Evolutionary conservation across 2,329 filamentous ascomycete genomes (phyloP), one percentile per base, ranked within the genome.

Genomic region (Colletotrichum nymphaeae): DNA sequence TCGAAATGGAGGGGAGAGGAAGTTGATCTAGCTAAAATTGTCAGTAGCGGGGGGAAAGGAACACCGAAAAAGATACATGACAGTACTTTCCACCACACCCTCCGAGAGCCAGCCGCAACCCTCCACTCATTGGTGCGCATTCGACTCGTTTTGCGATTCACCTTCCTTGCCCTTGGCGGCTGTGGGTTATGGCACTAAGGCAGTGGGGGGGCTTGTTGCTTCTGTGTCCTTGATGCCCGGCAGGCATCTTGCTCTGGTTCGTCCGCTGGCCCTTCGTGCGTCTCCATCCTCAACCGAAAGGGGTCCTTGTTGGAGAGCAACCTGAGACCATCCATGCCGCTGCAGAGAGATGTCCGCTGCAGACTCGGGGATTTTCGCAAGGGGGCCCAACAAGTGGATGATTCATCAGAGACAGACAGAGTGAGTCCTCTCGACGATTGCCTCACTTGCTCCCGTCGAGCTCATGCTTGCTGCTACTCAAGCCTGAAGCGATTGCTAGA

Each of bases 41-140:
- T 30, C 55, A 30, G 37, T 69, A 69, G 67, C 52, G 52, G 59
- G 53, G 28, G 37, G 22, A 37, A 12, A 16, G 11, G 56, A 56
- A 16, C 19, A 30, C 26, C 67, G 22, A 26, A n/a, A 14, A 32
- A 24, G 26, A 53, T 73, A 73, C 67, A 32, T 62, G 22, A 46
- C 16, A 42, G 37, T 73, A 73, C 71, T 59, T 73, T 26, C 19
- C 32, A 57, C 22, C 32, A 35, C 66, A 70, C 52, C 60, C 69
- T 57, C 63, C 62, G 71, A 57, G 16, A 57, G 16, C n/a, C 57
- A 46, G 66, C 37, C 55, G 55, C 55, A 71, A 49, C 57, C 67
- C 59, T 71, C 71, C 56, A 71, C 46, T 73, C 46, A 73, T 69
- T 73, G 71, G 67, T 66, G 71, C 67, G 60, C 71, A 71, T 71